Evolutionary conservation across 768 basidiomycete species (phyloP).

Genomic region (Termitomyces titanicus): DNA sequence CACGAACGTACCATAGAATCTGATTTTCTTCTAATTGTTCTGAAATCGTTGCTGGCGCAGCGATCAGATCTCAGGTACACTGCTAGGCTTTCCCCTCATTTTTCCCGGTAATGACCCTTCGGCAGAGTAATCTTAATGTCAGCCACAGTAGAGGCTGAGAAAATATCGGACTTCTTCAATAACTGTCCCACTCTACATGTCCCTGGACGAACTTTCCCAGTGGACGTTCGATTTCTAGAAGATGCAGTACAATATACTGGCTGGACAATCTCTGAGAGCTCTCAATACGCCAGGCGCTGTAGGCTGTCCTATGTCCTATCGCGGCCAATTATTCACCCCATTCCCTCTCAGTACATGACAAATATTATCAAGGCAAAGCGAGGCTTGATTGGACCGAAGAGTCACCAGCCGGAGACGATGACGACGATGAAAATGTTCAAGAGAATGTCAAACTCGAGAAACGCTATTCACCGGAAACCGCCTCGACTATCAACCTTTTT

Average conservation of each 20-base stretch:
- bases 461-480: conserved; percentile 75
- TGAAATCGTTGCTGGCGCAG: conserved; percentile 76
- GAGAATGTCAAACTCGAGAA: conserved; percentile 60
- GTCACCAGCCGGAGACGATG: conserved; percentile 52
- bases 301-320: conserved; percentile 20
- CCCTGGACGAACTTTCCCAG: conserved; percentile 94
- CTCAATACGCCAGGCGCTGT: conserved; percentile 77
- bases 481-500: conserved; percentile 75
- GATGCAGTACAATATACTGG: conserved; percentile 82
- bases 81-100: neutral
- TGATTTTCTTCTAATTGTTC: conserved; percentile 92
- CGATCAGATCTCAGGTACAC: conserved; percentile 81
- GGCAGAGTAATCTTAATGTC: conserved; percentile 91
- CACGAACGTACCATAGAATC: conserved; percentile 98
- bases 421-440: conserved; percentile 52
- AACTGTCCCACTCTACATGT: conserved; percentile 81
- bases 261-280: conserved; percentile 78
- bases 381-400: conserved; percentile 83
- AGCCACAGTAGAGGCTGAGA: conserved; percentile 89
- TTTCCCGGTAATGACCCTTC: conserved; percentile 3
- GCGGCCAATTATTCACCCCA: neutral
- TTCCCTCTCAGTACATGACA: conserved; percentile 50
- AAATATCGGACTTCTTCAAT: conserved; percentile 87
- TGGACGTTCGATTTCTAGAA: conserved; percentile 81
- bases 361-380: conserved; percentile 58